Evolutionary conservation across 768 basidiomycete genomes (phyloP).

Genomic region (Psilocybe cyanescens): DNA sequence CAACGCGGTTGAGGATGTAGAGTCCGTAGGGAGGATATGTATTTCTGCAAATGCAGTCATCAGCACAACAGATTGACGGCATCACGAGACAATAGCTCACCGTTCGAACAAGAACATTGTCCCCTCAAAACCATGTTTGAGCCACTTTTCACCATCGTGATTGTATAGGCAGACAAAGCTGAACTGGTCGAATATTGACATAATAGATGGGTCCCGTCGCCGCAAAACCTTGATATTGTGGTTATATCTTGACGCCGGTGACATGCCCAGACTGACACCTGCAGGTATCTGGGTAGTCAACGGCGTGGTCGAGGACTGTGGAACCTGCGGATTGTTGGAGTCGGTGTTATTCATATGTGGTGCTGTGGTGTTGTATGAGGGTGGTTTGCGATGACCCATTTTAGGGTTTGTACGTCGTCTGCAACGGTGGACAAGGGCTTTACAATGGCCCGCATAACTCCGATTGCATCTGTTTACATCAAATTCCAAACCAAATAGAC

Average conservation of each 20-base stretch:
- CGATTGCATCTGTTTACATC: slow-evolving; percentile 20
- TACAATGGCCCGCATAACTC: slow-evolving; percentile 26
- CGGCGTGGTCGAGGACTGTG: slow-evolving; percentile 20
- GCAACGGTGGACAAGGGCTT: slow-evolving; percentile 18
- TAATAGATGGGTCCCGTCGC: slow-evolving; percentile 78
- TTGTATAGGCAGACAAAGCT: slow-evolving; percentile 86
- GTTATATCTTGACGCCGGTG: slow-evolving; percentile 66
- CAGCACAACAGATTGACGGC: slow-evolving; percentile 17
- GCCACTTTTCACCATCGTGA: slow-evolving; percentile 76
- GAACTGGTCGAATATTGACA: slow-evolving; percentile 85
- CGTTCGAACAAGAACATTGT: slow-evolving; percentile 89
- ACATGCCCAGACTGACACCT: slow-evolving; percentile 52
- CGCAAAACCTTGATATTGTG: slow-evolving; percentile 83
- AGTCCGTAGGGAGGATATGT: slow-evolving; percentile 84
- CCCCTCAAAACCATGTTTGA: slow-evolving; percentile 85
- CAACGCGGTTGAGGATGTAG: slow-evolving; percentile 83
- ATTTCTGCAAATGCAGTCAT: slow-evolving; percentile 43
- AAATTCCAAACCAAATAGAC: slow-evolving; percentile 9
- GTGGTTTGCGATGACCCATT: slow-evolving; percentile 35
- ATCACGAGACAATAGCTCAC: slow-evolving; percentile 43
- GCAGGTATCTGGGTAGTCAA: slow-evolving; percentile 24
- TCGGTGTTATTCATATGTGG: neutral
- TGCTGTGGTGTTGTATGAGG: slow-evolving; percentile 19
- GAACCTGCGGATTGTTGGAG: slow-evolving; percentile 13
- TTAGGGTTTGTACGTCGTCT: slow-evolving; percentile 19